Conservation (phyloP, 2,329 filamentous ascomycete species). For the Alternaria triticimaculans region DNA sequence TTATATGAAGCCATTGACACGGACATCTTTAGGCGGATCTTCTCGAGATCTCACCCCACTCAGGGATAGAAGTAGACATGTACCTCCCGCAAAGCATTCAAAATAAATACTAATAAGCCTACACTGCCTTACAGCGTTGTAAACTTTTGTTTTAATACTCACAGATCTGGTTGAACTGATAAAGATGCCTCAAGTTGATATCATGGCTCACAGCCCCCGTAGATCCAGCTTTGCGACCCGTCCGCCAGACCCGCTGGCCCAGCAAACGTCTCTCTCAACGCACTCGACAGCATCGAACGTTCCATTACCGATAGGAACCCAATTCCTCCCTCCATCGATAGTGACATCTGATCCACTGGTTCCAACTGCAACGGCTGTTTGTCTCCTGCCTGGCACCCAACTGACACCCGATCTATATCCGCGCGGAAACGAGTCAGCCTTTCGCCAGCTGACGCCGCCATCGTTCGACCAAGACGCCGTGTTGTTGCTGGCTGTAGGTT, state of each 20-base stretch:
- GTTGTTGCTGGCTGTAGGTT: conserved; percentile 25
- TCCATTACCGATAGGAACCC: conserved; percentile 32
- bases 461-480: conserved; percentile 35
- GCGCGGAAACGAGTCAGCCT: conserved; percentile 28
- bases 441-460: conserved; percentile 30
- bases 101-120: neutral
- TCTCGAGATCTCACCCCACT: neutral
- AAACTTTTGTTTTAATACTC: neutral
- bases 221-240: conserved; percentile 24
- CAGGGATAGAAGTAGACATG: neutral
- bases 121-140: neutral
- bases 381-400: conserved; percentile 28
- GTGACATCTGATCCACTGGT: conserved; percentile 39
- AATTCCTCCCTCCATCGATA: conserved; percentile 34
- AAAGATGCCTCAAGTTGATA: neutral
- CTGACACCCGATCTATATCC: conserved; percentile 36
- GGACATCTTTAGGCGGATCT: neutral
- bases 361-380: conserved; percentile 33
- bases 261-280: conserved; percentile 22
- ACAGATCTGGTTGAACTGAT: neutral
- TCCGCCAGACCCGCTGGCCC: conserved; percentile 36
- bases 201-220: neutral
- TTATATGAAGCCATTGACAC: neutral
- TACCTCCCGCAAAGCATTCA: neutral
- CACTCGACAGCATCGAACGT: conserved; percentile 40